Conservation (phyloP, 495 filamentous ascomycete species). For the Pyrenopolyporus hunteri region DNA sequence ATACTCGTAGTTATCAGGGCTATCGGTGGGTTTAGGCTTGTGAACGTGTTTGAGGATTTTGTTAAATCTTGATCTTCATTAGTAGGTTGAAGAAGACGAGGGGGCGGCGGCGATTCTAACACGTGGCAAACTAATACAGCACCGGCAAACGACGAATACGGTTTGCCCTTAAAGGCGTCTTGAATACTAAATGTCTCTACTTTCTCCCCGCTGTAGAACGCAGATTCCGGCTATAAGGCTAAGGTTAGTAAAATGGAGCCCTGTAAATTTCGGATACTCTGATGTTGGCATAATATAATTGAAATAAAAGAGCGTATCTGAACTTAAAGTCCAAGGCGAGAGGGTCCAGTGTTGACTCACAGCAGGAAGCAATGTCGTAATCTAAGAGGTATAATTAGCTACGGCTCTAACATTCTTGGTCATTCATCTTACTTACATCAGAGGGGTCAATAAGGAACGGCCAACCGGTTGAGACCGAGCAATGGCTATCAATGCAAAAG, state of each 20-base stretch:
- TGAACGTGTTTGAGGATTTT: slow-evolving; percentile 51
- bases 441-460: slow-evolving; percentile 50
- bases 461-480: slow-evolving; percentile 56
- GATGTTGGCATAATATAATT: neutral
- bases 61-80: slow-evolving; percentile 40
- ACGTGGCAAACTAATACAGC: slow-evolving; percentile 49
- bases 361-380: slow-evolving; percentile 53
- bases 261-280: no score
- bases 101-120: slow-evolving; percentile 4
- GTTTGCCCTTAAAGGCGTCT: slow-evolving; percentile 44
- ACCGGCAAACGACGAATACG: slow-evolving; percentile 50
- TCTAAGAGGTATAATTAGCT: slow-evolving; percentile 34
- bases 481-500: slow-evolving; percentile 58
- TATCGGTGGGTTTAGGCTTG: slow-evolving; percentile 46
- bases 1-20: slow-evolving; percentile 45
- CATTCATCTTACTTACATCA: slow-evolving; percentile 43
- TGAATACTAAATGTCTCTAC: slow-evolving; percentile 44
- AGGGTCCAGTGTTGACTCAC: slow-evolving; percentile 19
- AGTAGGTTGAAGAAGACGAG: neutral
- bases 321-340: no score
- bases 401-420: neutral
- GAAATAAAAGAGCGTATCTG: neutral
- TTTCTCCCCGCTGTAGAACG: slow-evolving; percentile 45
- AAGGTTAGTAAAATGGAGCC: slow-evolving; percentile 12
- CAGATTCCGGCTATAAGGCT: slow-evolving; percentile 44